Percentiles rank a stretch among this genome's conserved stretches.
Evolutionary conservation across 2,329 filamentous ascomycete genomes (phyloP).

Genomic region (Canariomyces notabilis): DNA sequence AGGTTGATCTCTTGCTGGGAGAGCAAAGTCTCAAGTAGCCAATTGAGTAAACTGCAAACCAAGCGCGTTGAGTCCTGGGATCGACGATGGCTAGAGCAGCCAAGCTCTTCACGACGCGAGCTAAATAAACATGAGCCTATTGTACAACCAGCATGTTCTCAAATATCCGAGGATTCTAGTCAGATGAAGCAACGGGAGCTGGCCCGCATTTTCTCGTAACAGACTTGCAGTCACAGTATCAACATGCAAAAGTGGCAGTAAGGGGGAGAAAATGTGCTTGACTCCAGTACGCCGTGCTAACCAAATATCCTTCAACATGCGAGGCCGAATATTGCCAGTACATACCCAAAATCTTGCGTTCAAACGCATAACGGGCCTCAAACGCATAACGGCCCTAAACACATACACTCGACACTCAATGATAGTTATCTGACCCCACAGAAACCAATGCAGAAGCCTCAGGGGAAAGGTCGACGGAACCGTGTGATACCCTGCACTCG

Average conservation of each 20-base stretch:
- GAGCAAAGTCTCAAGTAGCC: background rate
- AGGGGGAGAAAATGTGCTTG: background rate
- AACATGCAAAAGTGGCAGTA: background rate
- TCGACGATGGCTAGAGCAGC: background rate
- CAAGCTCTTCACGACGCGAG: no score
- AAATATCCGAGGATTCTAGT: no score
- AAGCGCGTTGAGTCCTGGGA: background rate
- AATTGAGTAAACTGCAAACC: background rate
- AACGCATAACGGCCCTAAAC: no score
- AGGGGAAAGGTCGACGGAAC: no score
- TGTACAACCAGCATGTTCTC: background rate
- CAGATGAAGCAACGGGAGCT: no score
- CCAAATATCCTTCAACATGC: background rate
- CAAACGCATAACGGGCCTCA: background rate
- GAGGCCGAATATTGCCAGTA: background rate
- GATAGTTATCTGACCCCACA: no score
- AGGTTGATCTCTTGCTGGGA: background rate
- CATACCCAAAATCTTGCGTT: background rate
- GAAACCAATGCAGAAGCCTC: no score
- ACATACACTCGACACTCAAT: background rate
- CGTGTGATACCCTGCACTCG: no score
- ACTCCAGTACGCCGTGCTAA: background rate
- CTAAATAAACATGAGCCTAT: background rate
- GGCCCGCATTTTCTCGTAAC: background rate
- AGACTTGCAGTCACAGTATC: background rate